Conservation (phyloP, 257 asterid species). For the Solanum megistacrolobum region DNA sequence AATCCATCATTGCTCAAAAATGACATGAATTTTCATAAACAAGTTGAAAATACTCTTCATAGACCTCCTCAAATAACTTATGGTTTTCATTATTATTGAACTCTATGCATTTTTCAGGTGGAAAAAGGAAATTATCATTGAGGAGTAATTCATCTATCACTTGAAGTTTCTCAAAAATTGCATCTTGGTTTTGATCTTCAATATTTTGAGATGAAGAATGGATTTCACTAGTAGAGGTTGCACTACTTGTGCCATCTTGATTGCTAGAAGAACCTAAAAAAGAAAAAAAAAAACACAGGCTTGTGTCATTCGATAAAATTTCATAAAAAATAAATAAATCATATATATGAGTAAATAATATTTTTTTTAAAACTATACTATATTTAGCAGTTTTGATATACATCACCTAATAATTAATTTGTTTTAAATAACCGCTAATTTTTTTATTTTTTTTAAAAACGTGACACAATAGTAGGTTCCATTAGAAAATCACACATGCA, state of each 20-base stretch:
- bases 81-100: not conserved
- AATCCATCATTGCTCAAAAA: rapidly evolving
- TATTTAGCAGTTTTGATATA: not conserved
- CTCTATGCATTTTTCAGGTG: not conserved
- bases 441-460: too few species aligned
- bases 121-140: not conserved
- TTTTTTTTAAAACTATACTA: too few species aligned
- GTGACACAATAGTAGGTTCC: not conserved
- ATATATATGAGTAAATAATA: not conserved
- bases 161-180: not conserved
- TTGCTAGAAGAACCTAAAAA: not conserved
- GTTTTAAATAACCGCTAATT: too few species aligned
- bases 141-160: not conserved
- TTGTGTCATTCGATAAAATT: not conserved
- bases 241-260: not conserved
- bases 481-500: not conserved
- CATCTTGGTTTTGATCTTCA: not conserved
- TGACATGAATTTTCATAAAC: not conserved
- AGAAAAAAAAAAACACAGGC: not conserved
- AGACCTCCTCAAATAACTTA: not conserved
- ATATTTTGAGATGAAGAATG: not conserved
- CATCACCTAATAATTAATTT: not conserved
- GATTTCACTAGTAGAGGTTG: not conserved
- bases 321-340: not conserved
- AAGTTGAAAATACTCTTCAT: not conserved